Conservation (phyloP, 805 yeast genomes). For the Ogataea allantospora region DNA sequence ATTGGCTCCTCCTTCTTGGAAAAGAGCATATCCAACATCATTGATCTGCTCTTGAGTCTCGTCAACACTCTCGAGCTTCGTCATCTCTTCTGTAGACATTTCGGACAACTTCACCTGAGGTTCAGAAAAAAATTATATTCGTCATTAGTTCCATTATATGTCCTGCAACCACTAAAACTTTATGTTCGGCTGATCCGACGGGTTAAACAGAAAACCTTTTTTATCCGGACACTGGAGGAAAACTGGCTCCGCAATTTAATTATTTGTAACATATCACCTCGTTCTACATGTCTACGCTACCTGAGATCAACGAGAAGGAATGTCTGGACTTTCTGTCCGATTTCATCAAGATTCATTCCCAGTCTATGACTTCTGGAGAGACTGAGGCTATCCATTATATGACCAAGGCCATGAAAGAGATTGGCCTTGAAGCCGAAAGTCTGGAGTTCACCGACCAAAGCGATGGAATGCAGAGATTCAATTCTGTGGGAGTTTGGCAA, state of each 20-base stretch:
- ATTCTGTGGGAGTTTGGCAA: conserved; percentile 32
- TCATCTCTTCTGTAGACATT: neutral
- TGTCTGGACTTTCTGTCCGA: conserved; percentile 29
- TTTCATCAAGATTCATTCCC: conserved; percentile 32
- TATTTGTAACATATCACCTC: no score
- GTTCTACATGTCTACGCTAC: conserved; percentile 14
- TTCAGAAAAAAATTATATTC: no score
- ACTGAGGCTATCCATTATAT: conserved; percentile 30
- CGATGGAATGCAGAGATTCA: conserved; percentile 28
- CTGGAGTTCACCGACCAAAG: conserved; percentile 25
- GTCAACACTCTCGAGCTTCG: neutral
- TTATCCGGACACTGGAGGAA: conserved; percentile 1
- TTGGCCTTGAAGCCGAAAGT: conserved; percentile 28
- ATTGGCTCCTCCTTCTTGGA: conserved; percentile 24
- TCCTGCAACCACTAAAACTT: no score
- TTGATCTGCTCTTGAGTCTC: conserved; percentile 3
- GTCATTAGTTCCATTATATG: no score
- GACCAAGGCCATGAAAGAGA: conserved; percentile 26
- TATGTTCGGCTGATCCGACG: no score
- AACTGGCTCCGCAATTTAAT: conserved; percentile 3
- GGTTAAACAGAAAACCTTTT: no score
- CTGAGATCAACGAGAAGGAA: conserved; percentile 24
- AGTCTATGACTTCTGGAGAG: conserved; percentile 28
- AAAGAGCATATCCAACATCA: conserved; percentile 14
- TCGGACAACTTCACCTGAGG: no score